These are phyloP conservation scores for Spathaspora sp. DNA, from an alignment of 1,139 yeast genomes.

Conservation along the genomic window DNA sequence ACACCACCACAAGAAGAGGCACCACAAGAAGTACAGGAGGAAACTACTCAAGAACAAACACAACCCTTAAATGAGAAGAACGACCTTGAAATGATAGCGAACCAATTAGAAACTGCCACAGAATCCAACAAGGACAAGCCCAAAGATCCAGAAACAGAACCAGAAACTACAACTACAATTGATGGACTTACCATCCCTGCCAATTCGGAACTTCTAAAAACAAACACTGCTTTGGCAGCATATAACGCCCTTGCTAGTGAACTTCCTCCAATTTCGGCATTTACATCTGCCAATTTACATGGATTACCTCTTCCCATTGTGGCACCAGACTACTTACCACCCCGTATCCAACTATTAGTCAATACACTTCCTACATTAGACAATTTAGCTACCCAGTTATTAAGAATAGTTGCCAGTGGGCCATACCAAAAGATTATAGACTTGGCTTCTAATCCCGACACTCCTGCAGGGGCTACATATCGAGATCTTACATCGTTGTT, in stretches of 20 bases:
- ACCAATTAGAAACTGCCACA: slow-evolving; percentile 19
- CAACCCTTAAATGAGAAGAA: slow-evolving; percentile 14
- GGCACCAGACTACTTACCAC: slow-evolving; percentile 57
- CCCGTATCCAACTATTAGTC: slow-evolving; percentile 59
- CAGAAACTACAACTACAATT: slow-evolving; percentile 10
- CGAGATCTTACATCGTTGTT: slow-evolving; percentile 71
- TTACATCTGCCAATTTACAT: slow-evolving; percentile 54
- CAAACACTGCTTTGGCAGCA: slow-evolving; percentile 44
- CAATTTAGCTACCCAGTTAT: slow-evolving; percentile 70
- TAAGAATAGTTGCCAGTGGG: slow-evolving; percentile 64
- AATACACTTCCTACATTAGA: slow-evolving; percentile 73
- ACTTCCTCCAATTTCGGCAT: slow-evolving; percentile 36
- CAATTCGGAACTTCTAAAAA: slow-evolving; percentile 43
- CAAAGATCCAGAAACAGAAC: slow-evolving; percentile 1
- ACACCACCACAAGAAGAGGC: not conserved
- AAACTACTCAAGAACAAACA: not conserved
- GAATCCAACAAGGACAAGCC: slow-evolving; percentile 13
- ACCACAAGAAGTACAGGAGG: not conserved
- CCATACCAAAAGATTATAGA: slow-evolving; percentile 75
- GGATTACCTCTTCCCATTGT: slow-evolving; percentile 58
- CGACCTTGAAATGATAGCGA: slow-evolving; percentile 20
- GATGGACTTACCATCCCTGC: slow-evolving; percentile 36
- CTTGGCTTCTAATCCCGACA: slow-evolving; percentile 69
- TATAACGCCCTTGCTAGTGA: slow-evolving; percentile 43
- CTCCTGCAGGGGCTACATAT: slow-evolving; percentile 73